A percentile compares a stretch with the other conserved stretches of the same genome.
Evolutionary conservation across 2,329 filamentous ascomycete genomes (phyloP).

Genomic region (Alternaria ventricosa): DNA sequence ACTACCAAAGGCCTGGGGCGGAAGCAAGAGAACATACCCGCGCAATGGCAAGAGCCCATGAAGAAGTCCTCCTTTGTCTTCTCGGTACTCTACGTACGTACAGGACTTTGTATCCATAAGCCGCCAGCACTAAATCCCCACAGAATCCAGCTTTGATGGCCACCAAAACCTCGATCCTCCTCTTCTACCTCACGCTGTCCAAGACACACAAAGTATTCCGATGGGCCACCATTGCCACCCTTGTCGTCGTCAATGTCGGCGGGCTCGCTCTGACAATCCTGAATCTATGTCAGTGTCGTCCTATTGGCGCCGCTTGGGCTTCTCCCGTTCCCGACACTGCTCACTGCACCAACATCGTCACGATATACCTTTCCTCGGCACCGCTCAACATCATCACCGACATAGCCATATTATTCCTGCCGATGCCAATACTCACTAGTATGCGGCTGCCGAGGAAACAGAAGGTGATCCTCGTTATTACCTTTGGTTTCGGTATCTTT

Average conservation of each 20-base stretch:
- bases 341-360: constrained; percentile 67
- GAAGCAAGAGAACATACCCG: constrained; percentile 66
- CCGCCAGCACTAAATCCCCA: constrained; percentile 22
- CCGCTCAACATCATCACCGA: constrained; percentile 94
- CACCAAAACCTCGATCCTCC: constrained; percentile 88
- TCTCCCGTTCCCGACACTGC: constrained; percentile 54
- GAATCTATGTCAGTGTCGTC: constrained; percentile 85
- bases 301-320: constrained; percentile 72
- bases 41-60: constrained; percentile 58
- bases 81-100: constrained; percentile 64
- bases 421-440: constrained; percentile 78
- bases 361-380: constrained; percentile 74
- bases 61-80: constrained; percentile 66
- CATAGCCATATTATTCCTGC: constrained; percentile 82
- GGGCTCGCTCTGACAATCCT: constrained; percentile 82
- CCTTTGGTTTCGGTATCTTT: constrained; percentile 86
- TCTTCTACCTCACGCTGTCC: constrained; percentile 86
- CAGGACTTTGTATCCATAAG: not conserved
- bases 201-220: constrained; percentile 79
- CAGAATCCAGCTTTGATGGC: constrained; percentile 89
- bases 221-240: constrained; percentile 79
- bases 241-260: constrained; percentile 78
- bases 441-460: constrained; percentile 86
- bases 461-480: constrained; percentile 84
- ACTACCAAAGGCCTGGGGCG: constrained; percentile 71